Conservation (phyloP, 108 stramenopile genomes). For the Fragilaria radians region DNA sequence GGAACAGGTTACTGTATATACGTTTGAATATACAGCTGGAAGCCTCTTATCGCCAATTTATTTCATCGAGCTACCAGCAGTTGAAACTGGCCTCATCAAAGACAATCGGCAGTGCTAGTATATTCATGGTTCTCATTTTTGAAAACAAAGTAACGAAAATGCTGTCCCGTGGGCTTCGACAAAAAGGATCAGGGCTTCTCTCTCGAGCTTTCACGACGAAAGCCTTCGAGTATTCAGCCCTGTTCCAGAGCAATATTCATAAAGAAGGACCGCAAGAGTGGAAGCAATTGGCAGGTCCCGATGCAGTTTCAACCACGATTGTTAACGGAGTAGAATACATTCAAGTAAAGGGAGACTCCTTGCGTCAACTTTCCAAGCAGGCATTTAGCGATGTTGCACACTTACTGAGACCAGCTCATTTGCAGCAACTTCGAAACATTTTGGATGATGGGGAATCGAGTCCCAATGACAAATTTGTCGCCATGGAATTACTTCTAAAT, state of each 20-base stretch:
- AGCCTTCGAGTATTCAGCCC: constrained; percentile 52
- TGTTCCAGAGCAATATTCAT: constrained; percentile 52
- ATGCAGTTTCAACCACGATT: constrained; percentile 42
- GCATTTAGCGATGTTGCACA: constrained; percentile 93
- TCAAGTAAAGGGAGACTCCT: constrained; percentile 37
- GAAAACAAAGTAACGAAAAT: too few relatives aligned
- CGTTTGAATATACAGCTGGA: too few relatives aligned
- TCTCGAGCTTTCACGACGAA: constrained; percentile 15
- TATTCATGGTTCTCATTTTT: too few relatives aligned
- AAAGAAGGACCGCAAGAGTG: constrained; percentile 37
- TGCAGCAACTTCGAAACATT: constrained; percentile 87
- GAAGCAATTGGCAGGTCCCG: constrained; percentile 43
- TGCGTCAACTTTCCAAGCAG: constrained; percentile 52
- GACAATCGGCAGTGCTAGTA: too few relatives aligned
- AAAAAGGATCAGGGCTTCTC: too few relatives aligned
- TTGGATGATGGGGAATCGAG: constrained; percentile 94
- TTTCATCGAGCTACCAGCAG: too few relatives aligned
- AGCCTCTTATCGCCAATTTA: too few relatives aligned
- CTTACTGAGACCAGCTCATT: constrained; percentile 85
- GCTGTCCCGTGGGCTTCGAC: too few relatives aligned
- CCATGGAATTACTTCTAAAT: constrained; percentile 92
- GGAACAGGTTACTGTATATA: too few relatives aligned
- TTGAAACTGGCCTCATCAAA: too few relatives aligned
- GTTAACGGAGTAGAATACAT: constrained; percentile 54
- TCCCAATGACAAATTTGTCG: constrained; percentile 91